Evolutionary conservation across 768 basidiomycete species (phyloP).

Genomic region (Lactarius trivialis): DNA sequence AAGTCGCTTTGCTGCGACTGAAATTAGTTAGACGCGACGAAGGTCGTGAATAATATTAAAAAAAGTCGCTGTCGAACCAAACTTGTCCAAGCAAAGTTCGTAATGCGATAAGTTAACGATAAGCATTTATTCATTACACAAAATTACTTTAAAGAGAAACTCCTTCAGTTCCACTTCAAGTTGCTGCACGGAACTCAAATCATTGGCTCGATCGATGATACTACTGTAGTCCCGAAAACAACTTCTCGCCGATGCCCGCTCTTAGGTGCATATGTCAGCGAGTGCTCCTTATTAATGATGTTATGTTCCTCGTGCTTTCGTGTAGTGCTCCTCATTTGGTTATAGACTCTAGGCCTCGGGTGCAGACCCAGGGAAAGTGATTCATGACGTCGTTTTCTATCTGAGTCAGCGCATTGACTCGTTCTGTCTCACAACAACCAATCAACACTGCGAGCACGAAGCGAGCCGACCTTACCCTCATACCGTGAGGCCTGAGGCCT

Average conservation of each 20-base stretch:
- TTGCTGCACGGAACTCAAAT: too few relatives aligned
- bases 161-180: too few relatives aligned
- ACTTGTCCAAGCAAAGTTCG: conserved; percentile 4
- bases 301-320: too few relatives aligned
- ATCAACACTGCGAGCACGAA: not conserved
- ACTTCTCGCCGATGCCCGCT: too few relatives aligned
- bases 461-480: not conserved
- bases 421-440: not conserved
- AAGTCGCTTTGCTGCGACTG: not conserved
- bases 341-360: not conserved
- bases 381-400: not conserved
- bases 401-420: not conserved
- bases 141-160: not conserved
- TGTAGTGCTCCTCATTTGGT: too few relatives aligned
- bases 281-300: too few relatives aligned
- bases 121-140: not conserved
- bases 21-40: not conserved
- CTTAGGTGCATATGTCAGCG: too few relatives aligned
- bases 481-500: not conserved
- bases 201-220: too few relatives aligned
- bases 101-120: not conserved
- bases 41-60: not conserved
- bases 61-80: not conserved
- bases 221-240: too few relatives aligned
- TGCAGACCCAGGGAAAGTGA: not conserved